These are phyloP conservation scores for Kentomonas sorsogonicus DNA, from an alignment of 208 protist species.

Conservation along the genomic window DNA sequence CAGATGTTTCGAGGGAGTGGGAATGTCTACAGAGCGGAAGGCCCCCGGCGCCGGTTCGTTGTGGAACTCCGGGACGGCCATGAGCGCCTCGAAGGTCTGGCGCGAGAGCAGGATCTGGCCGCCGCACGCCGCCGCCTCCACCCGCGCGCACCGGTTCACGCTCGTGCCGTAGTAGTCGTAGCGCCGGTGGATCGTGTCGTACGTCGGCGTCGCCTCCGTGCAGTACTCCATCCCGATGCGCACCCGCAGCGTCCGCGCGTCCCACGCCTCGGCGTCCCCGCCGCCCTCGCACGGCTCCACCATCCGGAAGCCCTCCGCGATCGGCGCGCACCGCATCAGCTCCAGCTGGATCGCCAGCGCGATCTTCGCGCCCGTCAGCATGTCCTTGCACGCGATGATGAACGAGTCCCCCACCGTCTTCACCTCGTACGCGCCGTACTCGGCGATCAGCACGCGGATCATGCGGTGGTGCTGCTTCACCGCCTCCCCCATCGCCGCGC, in stretches of 20 bases:
- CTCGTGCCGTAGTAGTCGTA: slow-evolving; percentile 89
- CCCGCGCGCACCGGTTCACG: slow-evolving; percentile 81
- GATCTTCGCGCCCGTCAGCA: slow-evolving; percentile 59
- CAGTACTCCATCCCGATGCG: slow-evolving; percentile 75
- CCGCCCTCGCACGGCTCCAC: slow-evolving; percentile 39
- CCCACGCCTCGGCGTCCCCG: slow-evolving; percentile 34
- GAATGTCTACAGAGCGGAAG: slow-evolving; percentile 40
- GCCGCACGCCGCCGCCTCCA: slow-evolving; percentile 59
- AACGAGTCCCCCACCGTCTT: slow-evolving; percentile 83
- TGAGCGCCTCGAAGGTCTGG: slow-evolving; percentile 51
- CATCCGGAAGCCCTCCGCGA: slow-evolving; percentile 60
- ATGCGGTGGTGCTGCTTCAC: slow-evolving; percentile 67
- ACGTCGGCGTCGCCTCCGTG: slow-evolving; percentile 48
- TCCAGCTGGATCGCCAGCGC: slow-evolving; percentile 68
- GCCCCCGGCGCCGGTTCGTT: slow-evolving; percentile 43
- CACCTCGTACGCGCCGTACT: slow-evolving; percentile 77
- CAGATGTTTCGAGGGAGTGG: slow-evolving; percentile 18
- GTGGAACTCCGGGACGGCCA: slow-evolving; percentile 44
- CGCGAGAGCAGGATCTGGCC: slow-evolving; percentile 81
- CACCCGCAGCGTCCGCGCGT: slow-evolving; percentile 46
- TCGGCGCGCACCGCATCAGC: slow-evolving; percentile 56
- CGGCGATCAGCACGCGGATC: slow-evolving; percentile 55
- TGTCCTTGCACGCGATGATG: slow-evolving; percentile 68
- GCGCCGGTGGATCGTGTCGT: slow-evolving; percentile 53
- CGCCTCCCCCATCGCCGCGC: slow-evolving; percentile 47